phyloP scores from a whole-genome alignment of 352 stramenopile genomes.

The Phytophthora tubulina region DNA sequence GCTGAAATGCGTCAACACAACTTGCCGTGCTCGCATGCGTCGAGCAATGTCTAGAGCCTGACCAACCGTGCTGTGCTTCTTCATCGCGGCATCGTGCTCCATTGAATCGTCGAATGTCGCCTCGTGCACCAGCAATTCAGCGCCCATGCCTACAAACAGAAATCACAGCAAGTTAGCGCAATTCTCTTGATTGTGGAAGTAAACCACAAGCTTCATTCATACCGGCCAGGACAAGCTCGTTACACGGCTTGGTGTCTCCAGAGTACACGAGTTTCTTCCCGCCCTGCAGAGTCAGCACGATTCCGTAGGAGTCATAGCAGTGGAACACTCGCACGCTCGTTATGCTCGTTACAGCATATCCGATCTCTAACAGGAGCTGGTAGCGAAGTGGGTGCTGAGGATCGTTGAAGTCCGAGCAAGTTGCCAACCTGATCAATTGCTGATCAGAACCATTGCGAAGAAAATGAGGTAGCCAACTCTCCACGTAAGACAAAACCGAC shows the following conservation, averaged over 20 bases:
- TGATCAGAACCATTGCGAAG: constrained; percentile 1
- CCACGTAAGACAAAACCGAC: constrained; percentile 67
- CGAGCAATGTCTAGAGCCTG: constrained; percentile 91
- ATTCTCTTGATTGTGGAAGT: no score
- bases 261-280: constrained; percentile 90
- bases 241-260: constrained; percentile 94
- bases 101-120: constrained; percentile 98
- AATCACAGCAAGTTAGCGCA: not conserved
- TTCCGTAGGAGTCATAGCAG: constrained; percentile 81
- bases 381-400: constrained; percentile 28
- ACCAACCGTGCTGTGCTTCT: constrained; percentile 94
- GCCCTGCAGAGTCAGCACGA: constrained; percentile 63
- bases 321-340: constrained; percentile 80
- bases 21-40: constrained; percentile 77
- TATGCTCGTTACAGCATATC: constrained; percentile 45
- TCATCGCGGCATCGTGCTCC: constrained; percentile 92
- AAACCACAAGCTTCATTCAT: not conserved
- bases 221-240: constrained; percentile 62
- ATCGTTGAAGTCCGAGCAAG: constrained; percentile 70
- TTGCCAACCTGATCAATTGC: constrained; percentile 49
- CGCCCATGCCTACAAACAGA: constrained; percentile 45
- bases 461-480: constrained; percentile 53
- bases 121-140: constrained; percentile 95
- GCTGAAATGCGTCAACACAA: constrained; percentile 97
- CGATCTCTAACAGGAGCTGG: constrained; percentile 46